Evolutionary conservation across 1,284 basidiomycete species (phyloP).

Genomic region (Microbotryum intermedium): DNA sequence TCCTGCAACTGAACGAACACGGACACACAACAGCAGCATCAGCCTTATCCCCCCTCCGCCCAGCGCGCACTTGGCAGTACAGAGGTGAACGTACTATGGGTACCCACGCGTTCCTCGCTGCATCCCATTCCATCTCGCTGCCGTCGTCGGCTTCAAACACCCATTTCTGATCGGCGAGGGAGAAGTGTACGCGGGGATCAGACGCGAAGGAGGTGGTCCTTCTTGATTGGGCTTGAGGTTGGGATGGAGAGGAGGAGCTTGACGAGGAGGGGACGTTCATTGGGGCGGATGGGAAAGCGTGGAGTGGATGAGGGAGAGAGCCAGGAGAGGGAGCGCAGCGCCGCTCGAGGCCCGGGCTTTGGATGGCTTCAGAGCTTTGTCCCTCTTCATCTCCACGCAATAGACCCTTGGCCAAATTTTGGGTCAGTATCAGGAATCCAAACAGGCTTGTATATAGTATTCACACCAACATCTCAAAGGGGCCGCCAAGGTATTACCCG

Average conservation of each 20-base stretch:
- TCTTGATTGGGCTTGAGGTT: not conserved
- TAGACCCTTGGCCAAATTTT: too few relatives aligned
- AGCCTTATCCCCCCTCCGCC: constrained; percentile 12
- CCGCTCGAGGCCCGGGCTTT: too few relatives aligned
- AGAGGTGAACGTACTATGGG: constrained; percentile 64
- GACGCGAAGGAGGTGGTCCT: not conserved
- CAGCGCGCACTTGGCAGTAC: not conserved
- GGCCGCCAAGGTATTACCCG: too few relatives aligned
- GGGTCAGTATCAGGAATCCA: too few relatives aligned
- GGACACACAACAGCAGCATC: not conserved
- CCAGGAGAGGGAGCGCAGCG: too few relatives aligned
- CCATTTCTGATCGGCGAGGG: constrained; percentile 61
- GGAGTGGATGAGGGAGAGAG: too few relatives aligned
- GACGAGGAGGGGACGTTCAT: too few relatives aligned
- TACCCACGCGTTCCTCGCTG: constrained; percentile 63
- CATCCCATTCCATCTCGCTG: constrained; percentile 78
- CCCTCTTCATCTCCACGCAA: too few relatives aligned
- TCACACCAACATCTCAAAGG: too few relatives aligned
- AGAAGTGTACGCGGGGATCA: constrained; percentile 48
- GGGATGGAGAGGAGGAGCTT: not conserved
- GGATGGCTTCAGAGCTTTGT: too few relatives aligned
- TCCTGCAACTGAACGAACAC: constrained; percentile 24
- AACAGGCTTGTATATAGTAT: too few relatives aligned
- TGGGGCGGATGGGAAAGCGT: too few relatives aligned
- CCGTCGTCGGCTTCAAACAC: constrained; percentile 74